These are phyloP conservation scores for Ananas comosus DNA, from an alignment of 176 grass and related monocot genomes.

Conservation along the genomic window DNA sequence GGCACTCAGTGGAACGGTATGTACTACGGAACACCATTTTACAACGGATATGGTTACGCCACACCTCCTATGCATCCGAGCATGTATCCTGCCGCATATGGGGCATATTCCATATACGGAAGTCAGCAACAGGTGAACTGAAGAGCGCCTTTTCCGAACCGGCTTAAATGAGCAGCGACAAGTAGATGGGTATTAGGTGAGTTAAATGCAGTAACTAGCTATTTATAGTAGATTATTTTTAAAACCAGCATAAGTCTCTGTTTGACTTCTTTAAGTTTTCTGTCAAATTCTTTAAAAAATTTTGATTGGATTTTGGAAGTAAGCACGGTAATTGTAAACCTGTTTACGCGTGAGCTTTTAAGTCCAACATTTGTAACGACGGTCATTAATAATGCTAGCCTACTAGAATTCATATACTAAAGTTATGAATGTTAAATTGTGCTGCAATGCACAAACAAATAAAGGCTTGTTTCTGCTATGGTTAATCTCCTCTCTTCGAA, in stretches of 20 bases:
- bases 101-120: conserved; percentile 74
- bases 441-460: too few species aligned
- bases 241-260: conserved; percentile 13
- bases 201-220: conserved; percentile 43
- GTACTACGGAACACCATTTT: conserved; percentile 71
- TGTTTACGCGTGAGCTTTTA: neutral
- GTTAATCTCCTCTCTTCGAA: too few species aligned
- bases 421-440: too few species aligned
- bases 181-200: conserved; percentile 50
- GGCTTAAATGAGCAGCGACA: conserved; percentile 21
- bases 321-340: conserved; percentile 18
- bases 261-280: conserved; percentile 13
- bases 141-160: conserved; percentile 24
- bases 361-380: too few species aligned
- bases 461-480: too few species aligned
- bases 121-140: conserved; percentile 89
- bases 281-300: conserved; percentile 38
- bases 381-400: too few species aligned
- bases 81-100: conserved; percentile 69
- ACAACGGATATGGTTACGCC: conserved; percentile 77
- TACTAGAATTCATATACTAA: too few species aligned
- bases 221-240: conserved; percentile 46
- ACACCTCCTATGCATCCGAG: conserved; percentile 64
- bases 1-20: conserved; percentile 76
- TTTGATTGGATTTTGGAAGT: conserved; percentile 21